phyloP scores from a whole-genome alignment of 2,329 filamentous ascomycete genomes.

The Hymenoscyphus linearis region DNA sequence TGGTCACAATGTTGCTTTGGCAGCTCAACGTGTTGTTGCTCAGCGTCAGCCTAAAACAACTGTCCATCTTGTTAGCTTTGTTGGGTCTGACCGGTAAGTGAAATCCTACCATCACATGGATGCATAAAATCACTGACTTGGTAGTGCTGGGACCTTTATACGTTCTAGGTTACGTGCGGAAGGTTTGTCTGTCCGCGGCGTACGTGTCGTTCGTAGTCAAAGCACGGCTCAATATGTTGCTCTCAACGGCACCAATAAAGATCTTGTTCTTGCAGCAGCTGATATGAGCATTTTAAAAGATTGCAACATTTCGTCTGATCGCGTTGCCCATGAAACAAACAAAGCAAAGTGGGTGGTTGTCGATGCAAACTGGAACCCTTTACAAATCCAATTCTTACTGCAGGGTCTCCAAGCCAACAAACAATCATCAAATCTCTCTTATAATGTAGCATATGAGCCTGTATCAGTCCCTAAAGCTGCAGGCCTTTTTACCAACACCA shows the following conservation, averaged over 20 bases:
- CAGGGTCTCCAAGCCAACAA: conserved; percentile 43
- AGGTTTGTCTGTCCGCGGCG: conserved; percentile 51
- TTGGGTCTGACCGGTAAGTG: conserved; percentile 68
- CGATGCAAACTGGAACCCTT: conserved; percentile 78
- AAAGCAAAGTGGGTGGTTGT: conserved; percentile 66
- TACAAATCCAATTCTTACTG: conserved; percentile 64
- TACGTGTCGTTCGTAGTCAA: background rate
- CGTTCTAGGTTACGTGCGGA: conserved; percentile 58
- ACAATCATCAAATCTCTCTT: conserved; percentile 43
- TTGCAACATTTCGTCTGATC: conserved; percentile 35
- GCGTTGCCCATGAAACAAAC: background rate
- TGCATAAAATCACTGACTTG: background rate
- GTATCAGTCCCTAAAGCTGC: conserved; percentile 76
- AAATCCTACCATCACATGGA: background rate
- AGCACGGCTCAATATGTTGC: conserved; percentile 84
- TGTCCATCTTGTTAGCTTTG: conserved; percentile 72
- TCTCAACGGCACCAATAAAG: conserved; percentile 77
- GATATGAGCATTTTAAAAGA: conserved; percentile 61
- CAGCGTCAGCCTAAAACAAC: too few species aligned
- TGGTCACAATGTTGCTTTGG: conserved; percentile 84
- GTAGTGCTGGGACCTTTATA: conserved; percentile 66
- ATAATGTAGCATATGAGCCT: conserved; percentile 66
- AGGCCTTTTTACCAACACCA: conserved; percentile 49
- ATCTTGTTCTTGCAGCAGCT: conserved; percentile 87
- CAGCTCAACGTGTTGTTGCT: conserved; percentile 49